Evolutionary conservation across 352 stramenopile genomes (phyloP).

Genomic region (Phytophthora agathidicida): DNA sequence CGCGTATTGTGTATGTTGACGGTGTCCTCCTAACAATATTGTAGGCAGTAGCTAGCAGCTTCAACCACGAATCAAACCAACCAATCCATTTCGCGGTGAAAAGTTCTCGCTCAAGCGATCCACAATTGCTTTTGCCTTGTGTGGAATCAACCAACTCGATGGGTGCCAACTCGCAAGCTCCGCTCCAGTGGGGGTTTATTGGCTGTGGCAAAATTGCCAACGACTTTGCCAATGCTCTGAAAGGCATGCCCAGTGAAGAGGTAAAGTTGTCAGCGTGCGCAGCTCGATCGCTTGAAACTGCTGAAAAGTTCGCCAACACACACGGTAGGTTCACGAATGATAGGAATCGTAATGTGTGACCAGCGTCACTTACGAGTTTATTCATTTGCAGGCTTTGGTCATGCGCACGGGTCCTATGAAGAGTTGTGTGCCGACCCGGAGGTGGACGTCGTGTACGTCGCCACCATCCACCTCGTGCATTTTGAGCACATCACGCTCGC

Average conservation of each 20-base stretch:
- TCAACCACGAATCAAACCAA: constrained; percentile 25
- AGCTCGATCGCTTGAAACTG: constrained; percentile 46
- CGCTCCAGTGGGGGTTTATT: constrained; percentile 62
- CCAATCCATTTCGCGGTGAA: too few species aligned
- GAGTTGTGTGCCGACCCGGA: constrained; percentile 74
- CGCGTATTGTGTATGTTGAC: too few species aligned
- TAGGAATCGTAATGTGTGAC: constrained; percentile 36
- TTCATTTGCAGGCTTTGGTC: constrained; percentile 44
- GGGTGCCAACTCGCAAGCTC: constrained; percentile 21
- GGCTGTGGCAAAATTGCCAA: constrained; percentile 69
- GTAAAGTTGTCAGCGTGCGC: constrained; percentile 46
- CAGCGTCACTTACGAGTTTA: background rate
- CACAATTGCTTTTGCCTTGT: constrained; percentile 1
- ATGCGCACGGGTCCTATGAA: constrained; percentile 83
- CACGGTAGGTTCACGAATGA: constrained; percentile 32
- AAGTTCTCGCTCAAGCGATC: too few species aligned
- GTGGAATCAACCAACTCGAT: constrained; percentile 2
- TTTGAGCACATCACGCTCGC: constrained; percentile 74
- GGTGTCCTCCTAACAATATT: background rate
- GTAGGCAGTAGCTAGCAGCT: background rate
- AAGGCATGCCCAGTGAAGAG: constrained; percentile 11
- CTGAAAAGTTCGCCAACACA: constrained; percentile 48
- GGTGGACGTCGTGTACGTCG: constrained; percentile 91
- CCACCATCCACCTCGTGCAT: constrained; percentile 86
- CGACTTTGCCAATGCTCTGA: constrained; percentile 61